phyloP scores from a whole-genome alignment of 805 yeast genomes.

The Lachancea dasiensis region DNA sequence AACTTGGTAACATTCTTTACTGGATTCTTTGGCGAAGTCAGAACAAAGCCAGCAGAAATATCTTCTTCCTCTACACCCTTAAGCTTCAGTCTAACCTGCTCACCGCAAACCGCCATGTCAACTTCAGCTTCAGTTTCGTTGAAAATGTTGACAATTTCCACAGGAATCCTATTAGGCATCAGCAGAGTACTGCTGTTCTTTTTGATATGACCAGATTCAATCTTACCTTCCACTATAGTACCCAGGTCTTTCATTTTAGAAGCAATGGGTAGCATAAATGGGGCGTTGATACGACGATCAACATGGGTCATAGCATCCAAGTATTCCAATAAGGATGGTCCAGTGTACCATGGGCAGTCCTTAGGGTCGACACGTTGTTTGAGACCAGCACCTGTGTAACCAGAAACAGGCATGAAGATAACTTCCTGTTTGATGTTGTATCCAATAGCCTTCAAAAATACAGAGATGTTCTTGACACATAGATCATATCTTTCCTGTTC shows the following conservation, averaged over 20 bases:
- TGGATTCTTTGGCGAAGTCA: conserved; percentile 81
- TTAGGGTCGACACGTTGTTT: conserved; percentile 71
- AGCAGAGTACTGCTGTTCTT: conserved; percentile 68
- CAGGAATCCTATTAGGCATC: conserved; percentile 85
- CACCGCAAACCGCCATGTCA: conserved; percentile 87
- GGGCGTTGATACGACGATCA: conserved; percentile 84
- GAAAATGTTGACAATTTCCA: conserved; percentile 82
- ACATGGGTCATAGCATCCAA: conserved; percentile 76
- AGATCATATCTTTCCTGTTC: conserved; percentile 93
- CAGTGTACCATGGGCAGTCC: conserved; percentile 88
- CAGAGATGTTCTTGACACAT: conserved; percentile 77
- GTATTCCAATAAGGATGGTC: conserved; percentile 87
- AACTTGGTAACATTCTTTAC: conserved; percentile 85
- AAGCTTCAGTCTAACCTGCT: conserved; percentile 88
- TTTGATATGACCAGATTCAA: conserved; percentile 90
- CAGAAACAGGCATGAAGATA: conserved; percentile 94
- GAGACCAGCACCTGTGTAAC: conserved; percentile 95
- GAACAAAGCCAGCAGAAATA: conserved; percentile 82
- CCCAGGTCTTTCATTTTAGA: conserved; percentile 97
- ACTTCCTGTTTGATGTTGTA: conserved; percentile 80
- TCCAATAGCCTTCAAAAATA: conserved; percentile 82
- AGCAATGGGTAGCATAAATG: conserved; percentile 94
- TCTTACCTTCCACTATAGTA: conserved; percentile 96
- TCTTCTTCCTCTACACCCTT: conserved; percentile 98
- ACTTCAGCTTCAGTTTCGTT: conserved; percentile 96